Evolutionary conservation across 106 monocot genomes (phyloP).

Genomic region (Chionographis japonica): DNA sequence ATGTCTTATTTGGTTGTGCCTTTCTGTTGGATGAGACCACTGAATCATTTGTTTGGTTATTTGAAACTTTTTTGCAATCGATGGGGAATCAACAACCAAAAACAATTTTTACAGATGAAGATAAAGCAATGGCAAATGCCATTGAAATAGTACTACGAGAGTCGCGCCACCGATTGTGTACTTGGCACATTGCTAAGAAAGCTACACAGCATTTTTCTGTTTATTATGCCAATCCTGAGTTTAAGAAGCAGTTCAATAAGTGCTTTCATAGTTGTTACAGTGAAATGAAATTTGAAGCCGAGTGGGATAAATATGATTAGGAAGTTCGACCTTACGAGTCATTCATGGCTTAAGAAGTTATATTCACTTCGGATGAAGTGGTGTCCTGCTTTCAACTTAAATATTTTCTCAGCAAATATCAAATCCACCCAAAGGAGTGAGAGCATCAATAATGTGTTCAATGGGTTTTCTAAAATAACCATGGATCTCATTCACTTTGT

Average conservation of each 20-base stretch:
- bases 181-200: slow-evolving; percentile 13
- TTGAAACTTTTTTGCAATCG: slow-evolving; percentile 22
- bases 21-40: slow-evolving; percentile 21
- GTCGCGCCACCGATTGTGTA: slow-evolving; percentile 15
- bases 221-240: slow-evolving; percentile 4
- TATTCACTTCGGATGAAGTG: slow-evolving; percentile 21
- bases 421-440: slow-evolving; percentile 14
- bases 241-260: slow-evolving; percentile 19
- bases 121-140: slow-evolving; percentile 20
- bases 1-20: slow-evolving; percentile 23
- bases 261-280: slow-evolving; percentile 21
- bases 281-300: slow-evolving; percentile 19
- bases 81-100: slow-evolving; percentile 18
- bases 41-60: slow-evolving; percentile 18
- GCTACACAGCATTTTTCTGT: slow-evolving; percentile 5
- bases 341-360: slow-evolving; percentile 25
- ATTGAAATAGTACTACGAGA: slow-evolving; percentile 19
- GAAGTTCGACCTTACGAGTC: slow-evolving; percentile 10
- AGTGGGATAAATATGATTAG: slow-evolving; percentile 19
- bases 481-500: neutral
- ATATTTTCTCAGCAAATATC: slow-evolving; percentile 17
- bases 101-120: slow-evolving; percentile 23
- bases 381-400: slow-evolving; percentile 19
- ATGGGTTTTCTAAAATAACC: slow-evolving; percentile 7
- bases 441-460: slow-evolving; percentile 12